Conservation (phyloP, 1,284 basidiomycete genomes). For the Athelia psychrophila region DNA sequence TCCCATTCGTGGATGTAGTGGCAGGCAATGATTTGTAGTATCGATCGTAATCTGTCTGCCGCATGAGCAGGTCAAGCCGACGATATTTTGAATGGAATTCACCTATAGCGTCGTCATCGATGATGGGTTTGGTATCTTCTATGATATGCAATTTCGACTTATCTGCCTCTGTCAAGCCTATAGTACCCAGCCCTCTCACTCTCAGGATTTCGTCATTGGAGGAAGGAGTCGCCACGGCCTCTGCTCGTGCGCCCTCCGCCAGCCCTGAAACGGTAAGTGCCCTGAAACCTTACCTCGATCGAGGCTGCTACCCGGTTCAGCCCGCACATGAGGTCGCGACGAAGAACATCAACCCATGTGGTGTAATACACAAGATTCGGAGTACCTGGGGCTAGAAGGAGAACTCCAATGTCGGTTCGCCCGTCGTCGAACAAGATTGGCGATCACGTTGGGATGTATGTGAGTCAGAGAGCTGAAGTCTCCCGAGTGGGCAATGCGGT, state of each 20-base stretch:
- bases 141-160: conserved; percentile 24
- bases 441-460: too few species aligned
- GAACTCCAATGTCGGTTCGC: too few species aligned
- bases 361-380: too few species aligned
- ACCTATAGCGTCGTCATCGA: conserved; percentile 64
- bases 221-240: conserved; percentile 30
- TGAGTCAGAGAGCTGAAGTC: too few species aligned
- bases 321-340: too few species aligned
- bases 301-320: too few species aligned
- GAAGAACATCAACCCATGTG: too few species aligned
- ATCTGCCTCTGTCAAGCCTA: conserved; percentile 36
- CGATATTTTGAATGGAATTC: conserved; percentile 31
- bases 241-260: conserved; percentile 53
- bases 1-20: conserved; percentile 56
- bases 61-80: conserved; percentile 2
- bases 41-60: conserved; percentile 62
- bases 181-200: conserved; percentile 61
- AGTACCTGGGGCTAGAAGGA: too few species aligned
- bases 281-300: conserved; percentile 95
- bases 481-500: too few species aligned
- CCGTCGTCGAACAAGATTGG: too few species aligned
- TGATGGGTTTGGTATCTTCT: conserved; percentile 57
- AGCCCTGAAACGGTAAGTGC: conserved; percentile 86
- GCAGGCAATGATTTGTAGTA: conserved; percentile 75
- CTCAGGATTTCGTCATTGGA: conserved; percentile 69